Evolutionary conservation across 768 basidiomycete genomes (phyloP).

Genomic region (Tricholoma furcatifolium): DNA sequence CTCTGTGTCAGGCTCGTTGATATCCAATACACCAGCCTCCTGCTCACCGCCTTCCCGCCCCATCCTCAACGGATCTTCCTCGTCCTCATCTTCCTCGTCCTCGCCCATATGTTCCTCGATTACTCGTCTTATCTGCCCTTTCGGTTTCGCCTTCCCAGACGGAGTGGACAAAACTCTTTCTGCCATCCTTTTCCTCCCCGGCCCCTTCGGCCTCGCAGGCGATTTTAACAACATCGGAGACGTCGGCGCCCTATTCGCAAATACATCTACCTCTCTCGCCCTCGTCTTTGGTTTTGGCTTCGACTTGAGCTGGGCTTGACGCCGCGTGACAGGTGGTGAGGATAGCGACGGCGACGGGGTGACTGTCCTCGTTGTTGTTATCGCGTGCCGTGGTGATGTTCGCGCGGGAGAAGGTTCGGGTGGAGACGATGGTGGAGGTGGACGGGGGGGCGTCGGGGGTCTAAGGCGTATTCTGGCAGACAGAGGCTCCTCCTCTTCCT

Average conservation of each 20-base stretch:
- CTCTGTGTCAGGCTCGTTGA: background rate
- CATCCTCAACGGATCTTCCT: slow-evolving; percentile 33
- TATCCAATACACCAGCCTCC: background rate
- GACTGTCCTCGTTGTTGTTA: background rate
- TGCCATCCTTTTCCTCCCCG: slow-evolving; percentile 38
- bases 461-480: slow-evolving; percentile 18
- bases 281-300: background rate
- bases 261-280: slow-evolving; percentile 33
- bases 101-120: background rate
- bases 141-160: too few species aligned
- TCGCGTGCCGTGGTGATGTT: background rate
- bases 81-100: slow-evolving; percentile 24
- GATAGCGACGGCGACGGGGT: background rate
- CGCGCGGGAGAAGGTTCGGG: slow-evolving; percentile 1
- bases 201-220: slow-evolving; percentile 58
- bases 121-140: too few species aligned
- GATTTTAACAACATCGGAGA: slow-evolving; percentile 67
- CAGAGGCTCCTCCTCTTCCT: background rate
- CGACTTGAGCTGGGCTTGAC: background rate
- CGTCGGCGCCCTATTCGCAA: slow-evolving; percentile 59
- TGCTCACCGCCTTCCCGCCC: background rate
- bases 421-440: background rate
- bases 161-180: too few species aligned
- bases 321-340: background rate
- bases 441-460: slow-evolving; percentile 2